Base-by-base conservation (phyloP, 176 grass and related monocot genomes). In the Ensete glaucum region DNA sequence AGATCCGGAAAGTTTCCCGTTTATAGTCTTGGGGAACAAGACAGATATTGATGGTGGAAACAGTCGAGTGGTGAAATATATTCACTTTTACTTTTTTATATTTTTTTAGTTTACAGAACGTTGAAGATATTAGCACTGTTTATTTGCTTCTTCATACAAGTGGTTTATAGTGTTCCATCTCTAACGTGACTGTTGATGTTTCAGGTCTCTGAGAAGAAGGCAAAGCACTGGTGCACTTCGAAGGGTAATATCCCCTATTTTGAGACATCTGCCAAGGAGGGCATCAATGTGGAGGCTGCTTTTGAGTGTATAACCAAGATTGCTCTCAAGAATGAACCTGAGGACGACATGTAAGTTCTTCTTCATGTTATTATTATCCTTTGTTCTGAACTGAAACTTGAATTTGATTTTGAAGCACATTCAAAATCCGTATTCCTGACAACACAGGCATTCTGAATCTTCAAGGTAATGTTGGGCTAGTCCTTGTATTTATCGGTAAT, bases 221-320 rank as follows among this genome's bases (percentile, higher is more conserved):
- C 86, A 64, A 94, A 83, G 81, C 82, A 91, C 78, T 99, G 90
- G 90, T 99, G 90, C 19, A 81, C 95, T 73, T 94, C 95, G 1
- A 99, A 99, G 80, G 90, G 95, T 24, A 91, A 91, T 72, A 93
- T 99, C 53, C 90, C 95, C 5, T 99, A 94, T 82, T 94, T 99
- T 53, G 95, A 94, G 76, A 99, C 95, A 53, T 99, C 90, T 78
- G 95, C 95, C 9, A 99, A 91, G 84, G 95, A 99, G 67, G 95
- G 95, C 55, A 87, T 76, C 3, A 99, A 94, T 49, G 95, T 99
- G 8, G 95, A 99, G 76, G 90, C 89, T 14, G 95, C 95, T 83
- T 98, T 98, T 81, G 86, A 98, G 54, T 93, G 88, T 65, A 98
- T 98, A 20, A 77, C 90, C 72, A 89, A 85, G 68, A 89, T 93